Evolutionary conservation across 2,329 filamentous ascomycete species (phyloP).

Genomic region (Botrytis fragariae): DNA sequence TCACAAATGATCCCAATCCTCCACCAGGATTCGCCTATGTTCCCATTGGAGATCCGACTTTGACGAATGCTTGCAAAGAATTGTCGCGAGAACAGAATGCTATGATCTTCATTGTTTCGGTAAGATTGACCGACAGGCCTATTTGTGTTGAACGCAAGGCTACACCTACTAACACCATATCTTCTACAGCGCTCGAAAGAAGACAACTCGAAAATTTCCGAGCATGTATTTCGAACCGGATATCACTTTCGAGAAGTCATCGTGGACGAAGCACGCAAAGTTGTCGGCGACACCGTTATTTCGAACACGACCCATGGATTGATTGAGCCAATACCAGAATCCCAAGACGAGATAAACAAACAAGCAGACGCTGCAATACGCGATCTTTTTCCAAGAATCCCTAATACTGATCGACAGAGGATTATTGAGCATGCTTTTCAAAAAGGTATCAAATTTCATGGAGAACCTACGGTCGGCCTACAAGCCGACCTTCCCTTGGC

Average conservation of each 20-base stretch:
- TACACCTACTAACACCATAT: conserved; percentile 15
- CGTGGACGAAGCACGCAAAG: conserved; percentile 51
- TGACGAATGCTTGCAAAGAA: conserved; percentile 63
- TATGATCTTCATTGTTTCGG: conserved; percentile 66
- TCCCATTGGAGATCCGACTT: conserved; percentile 58
- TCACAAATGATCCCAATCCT: conserved; percentile 50
- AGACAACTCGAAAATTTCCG: conserved; percentile 35
- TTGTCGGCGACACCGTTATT: conserved; percentile 36
- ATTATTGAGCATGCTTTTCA: conserved; percentile 63
- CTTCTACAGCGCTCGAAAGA: conserved; percentile 30
- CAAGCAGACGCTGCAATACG: conserved; percentile 61
- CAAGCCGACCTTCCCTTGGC: conserved; percentile 55
- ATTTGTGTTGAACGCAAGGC: conserved; percentile 6
- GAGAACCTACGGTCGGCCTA: conserved; percentile 57
- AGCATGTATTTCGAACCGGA: conserved; percentile 57
- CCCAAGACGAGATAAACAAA: conserved; percentile 57
- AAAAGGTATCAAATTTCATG: conserved; percentile 53
- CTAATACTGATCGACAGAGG: conserved; percentile 60
- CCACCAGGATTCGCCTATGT: conserved; percentile 63
- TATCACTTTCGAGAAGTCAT: conserved; percentile 60
- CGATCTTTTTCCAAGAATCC: conserved; percentile 64
- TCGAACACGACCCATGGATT: conserved; percentile 33
- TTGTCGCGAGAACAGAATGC: conserved; percentile 59
- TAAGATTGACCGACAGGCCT: conserved; percentile 40
- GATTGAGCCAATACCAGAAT: conserved; percentile 59